Conservation (phyloP, 768 basidiomycete species). For the Suillus plorans region DNA sequence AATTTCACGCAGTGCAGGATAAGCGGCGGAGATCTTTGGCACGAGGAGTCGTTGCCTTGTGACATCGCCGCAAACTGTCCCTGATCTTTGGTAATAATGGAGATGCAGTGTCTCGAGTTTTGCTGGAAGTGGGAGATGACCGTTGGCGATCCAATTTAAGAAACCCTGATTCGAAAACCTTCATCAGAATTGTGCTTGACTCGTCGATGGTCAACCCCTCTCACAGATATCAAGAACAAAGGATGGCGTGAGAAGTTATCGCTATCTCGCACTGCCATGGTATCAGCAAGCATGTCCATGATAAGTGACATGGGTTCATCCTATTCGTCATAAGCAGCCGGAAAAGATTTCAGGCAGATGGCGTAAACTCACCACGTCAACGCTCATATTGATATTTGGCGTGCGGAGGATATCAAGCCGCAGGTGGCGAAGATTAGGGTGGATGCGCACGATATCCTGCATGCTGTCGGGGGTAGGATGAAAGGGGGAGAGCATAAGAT, state of each 20-base stretch:
- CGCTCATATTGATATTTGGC: neutral
- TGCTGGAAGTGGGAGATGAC: neutral
- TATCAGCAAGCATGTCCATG: neutral
- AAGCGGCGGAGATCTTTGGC: neutral
- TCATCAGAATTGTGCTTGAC: neutral
- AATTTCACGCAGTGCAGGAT: neutral
- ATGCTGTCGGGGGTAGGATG: neutral
- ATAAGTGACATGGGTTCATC: neutral
- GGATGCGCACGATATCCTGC: conserved; percentile 1
- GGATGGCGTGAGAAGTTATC: neutral
- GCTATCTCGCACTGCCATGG: neutral
- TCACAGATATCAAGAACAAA: neutral
- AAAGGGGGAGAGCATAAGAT: neutral
- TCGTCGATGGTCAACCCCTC: neutral
- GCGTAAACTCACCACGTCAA: neutral
- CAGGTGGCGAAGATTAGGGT: neutral
- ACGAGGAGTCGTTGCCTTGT: neutral
- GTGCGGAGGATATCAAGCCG: conserved; percentile 4
- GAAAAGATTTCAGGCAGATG: neutral
- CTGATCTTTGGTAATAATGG: neutral
- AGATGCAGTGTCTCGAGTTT: neutral
- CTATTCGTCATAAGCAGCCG: neutral
- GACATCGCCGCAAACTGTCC: neutral
- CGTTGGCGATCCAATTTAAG: neutral
- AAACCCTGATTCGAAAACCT: neutral